A percentile compares a stretch with the other conserved stretches of the same genome.
These are phyloP conservation scores for Haberlea rhodopensis DNA, from an alignment of 257 asterid species.

Conservation along the genomic window DNA sequence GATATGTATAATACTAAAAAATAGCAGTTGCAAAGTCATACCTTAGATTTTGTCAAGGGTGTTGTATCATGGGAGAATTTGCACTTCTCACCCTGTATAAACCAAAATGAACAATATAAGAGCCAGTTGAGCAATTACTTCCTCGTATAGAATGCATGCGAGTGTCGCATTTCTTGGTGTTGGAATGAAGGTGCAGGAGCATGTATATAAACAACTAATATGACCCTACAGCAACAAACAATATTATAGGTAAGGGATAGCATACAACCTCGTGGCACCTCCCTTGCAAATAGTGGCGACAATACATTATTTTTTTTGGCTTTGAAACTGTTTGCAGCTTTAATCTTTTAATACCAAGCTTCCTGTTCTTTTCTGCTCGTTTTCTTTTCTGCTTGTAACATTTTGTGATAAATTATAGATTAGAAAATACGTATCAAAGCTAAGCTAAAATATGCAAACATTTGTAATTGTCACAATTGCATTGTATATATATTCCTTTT, in stretches of 20 bases:
- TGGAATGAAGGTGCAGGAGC: slow-evolving; percentile 4
- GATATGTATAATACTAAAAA: slow-evolving; percentile 11
- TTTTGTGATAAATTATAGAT: slow-evolving; percentile 19
- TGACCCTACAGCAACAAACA: slow-evolving; percentile 19
- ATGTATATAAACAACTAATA: slow-evolving; percentile 16
- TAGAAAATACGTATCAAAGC: slow-evolving; percentile 10
- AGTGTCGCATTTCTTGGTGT: slow-evolving; percentile 9
- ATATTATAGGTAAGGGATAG: slow-evolving; percentile 12
- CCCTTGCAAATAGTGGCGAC: slow-evolving; percentile 79
- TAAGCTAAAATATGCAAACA: slow-evolving; percentile 14
- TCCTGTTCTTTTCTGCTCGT: slow-evolving; percentile 72
- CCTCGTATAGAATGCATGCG: background rate
- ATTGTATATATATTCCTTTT: slow-evolving; percentile 10
- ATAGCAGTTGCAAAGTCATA: slow-evolving; percentile 33
- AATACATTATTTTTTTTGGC: slow-evolving; percentile 52
- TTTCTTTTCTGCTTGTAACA: slow-evolving; percentile 60
- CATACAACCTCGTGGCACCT: slow-evolving; percentile 83
- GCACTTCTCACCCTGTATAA: slow-evolving; percentile 81
- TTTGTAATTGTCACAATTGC: background rate
- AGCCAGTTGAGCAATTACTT: slow-evolving; percentile 14
- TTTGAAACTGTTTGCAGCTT: slow-evolving; percentile 64
- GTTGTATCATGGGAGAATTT: slow-evolving; percentile 86
- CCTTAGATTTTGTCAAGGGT: slow-evolving; percentile 86
- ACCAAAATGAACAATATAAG: slow-evolving; percentile 22
- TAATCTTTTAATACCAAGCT: slow-evolving; percentile 74